Conservation (phyloP, 208 protist genomes). For the Leishmania braziliensis region DNA sequence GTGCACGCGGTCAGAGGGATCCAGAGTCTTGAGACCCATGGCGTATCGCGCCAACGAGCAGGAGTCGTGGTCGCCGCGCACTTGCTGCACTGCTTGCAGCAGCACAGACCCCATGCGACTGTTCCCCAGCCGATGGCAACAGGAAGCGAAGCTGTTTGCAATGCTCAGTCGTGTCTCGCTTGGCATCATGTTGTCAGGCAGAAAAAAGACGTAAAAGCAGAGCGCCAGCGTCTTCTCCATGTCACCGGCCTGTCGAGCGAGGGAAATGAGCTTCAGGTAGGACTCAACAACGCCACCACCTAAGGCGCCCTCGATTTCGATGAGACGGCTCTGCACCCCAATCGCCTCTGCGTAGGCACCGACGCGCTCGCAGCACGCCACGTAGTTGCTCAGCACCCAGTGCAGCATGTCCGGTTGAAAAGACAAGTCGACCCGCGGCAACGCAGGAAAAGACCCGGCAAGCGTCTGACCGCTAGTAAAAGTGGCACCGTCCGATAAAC, state of each 20-base stretch:
- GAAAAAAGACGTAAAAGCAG: constrained; percentile 67
- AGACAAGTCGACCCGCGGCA: constrained; percentile 12
- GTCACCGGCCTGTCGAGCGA: constrained; percentile 48
- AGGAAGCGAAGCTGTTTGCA: constrained; percentile 55
- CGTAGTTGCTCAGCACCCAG: constrained; percentile 73
- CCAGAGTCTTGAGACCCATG: constrained; percentile 30
- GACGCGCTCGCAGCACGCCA: constrained; percentile 66
- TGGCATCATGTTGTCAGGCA: constrained; percentile 59
- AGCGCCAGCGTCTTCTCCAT: constrained; percentile 51
- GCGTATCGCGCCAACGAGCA: constrained; percentile 43
- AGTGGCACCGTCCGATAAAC: background rate
- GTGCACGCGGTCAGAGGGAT: constrained; percentile 33
- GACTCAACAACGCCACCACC: constrained; percentile 46
- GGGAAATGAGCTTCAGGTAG: constrained; percentile 55
- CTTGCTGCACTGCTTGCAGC: constrained; percentile 53
- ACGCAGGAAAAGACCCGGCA: background rate
- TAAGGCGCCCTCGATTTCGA: constrained; percentile 55
- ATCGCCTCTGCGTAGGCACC: constrained; percentile 48
- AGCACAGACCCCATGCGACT: constrained; percentile 58
- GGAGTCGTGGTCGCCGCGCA: constrained; percentile 44
- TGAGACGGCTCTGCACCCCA: constrained; percentile 51
- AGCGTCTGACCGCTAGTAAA: background rate
- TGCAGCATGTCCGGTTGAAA: constrained; percentile 55
- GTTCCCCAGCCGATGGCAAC: constrained; percentile 64
- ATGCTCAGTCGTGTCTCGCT: constrained; percentile 45